A percentile compares a stretch with the other conserved stretches of the same genome.
Evolutionary conservation across 352 stramenopile genomes (phyloP).

Genomic region (Pythium periplocum): DNA sequence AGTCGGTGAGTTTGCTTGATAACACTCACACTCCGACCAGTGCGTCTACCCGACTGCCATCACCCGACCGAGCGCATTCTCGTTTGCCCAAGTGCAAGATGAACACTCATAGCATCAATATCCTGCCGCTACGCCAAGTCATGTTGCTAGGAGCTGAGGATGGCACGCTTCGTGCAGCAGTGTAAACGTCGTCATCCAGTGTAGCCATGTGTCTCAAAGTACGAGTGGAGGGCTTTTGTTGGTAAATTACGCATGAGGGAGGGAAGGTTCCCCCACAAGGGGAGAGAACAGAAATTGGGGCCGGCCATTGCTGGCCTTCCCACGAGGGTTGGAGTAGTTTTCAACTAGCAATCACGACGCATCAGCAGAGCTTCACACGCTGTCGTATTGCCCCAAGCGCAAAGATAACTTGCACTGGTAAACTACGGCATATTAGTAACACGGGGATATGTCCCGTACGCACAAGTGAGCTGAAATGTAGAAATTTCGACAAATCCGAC

Average conservation of each 20-base stretch:
- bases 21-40: constrained; percentile 5
- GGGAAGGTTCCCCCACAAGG: constrained; percentile 40
- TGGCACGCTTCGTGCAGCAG: constrained; percentile 37
- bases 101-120: constrained; percentile 27
- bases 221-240: background rate
- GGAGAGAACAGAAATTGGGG: constrained; percentile 90
- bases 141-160: constrained; percentile 60
- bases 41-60: background rate
- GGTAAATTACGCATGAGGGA: background rate
- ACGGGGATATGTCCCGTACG: constrained; percentile 18
- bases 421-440: constrained; percentile 9
- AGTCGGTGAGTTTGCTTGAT: constrained; percentile 49
- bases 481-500: constrained; percentile 6
- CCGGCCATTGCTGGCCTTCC: constrained; percentile 79
- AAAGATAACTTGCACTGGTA: constrained; percentile 49
- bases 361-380: constrained; percentile 92
- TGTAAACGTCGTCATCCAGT: constrained; percentile 5
- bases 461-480: constrained; percentile 3
- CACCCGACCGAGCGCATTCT: constrained; percentile 10
- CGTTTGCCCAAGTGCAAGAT: constrained; percentile 46
- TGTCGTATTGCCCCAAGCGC: constrained; percentile 92
- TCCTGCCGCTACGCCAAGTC: constrained; percentile 57
- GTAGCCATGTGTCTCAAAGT: background rate
- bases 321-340: constrained; percentile 92
- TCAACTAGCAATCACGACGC: constrained; percentile 94